phyloP scores from a whole-genome alignment of 306 rosid genomes.

The Cucurbita pepo region DNA sequence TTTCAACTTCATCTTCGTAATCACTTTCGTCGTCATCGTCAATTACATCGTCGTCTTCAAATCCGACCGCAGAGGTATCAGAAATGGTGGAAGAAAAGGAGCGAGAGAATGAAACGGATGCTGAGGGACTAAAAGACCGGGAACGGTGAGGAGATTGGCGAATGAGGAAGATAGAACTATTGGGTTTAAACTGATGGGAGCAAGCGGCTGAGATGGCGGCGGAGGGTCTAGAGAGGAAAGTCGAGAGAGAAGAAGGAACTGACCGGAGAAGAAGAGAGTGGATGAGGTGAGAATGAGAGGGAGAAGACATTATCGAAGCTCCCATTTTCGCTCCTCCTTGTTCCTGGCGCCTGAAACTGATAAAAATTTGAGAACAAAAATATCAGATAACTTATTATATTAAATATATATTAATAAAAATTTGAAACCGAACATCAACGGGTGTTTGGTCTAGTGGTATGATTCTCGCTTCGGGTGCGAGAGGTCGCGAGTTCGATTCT shows the following conservation, averaged over 20 bases:
- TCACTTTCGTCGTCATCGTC: constrained; percentile 6
- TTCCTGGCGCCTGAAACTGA: background rate
- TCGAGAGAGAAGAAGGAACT: constrained; percentile 11
- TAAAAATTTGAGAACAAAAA: background rate
- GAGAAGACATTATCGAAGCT: constrained; percentile 18
- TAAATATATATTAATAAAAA: background rate
- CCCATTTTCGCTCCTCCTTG: constrained; percentile 24
- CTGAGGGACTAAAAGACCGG: background rate
- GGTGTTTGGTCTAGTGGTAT: constrained; percentile 9
- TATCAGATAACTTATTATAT: background rate
- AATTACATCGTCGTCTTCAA: background rate
- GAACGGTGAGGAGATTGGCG: background rate
- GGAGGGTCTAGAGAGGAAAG: constrained; percentile 28
- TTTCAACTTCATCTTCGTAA: constrained; percentile 8
- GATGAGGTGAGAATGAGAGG: constrained; percentile 15
- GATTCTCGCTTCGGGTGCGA: constrained; percentile 10
- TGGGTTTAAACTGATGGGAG: background rate
- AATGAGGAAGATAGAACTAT: background rate
- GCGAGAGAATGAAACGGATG: constrained; percentile 11
- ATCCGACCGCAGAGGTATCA: background rate
- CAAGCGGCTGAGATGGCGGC: constrained; percentile 1
- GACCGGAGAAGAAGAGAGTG: constrained; percentile 24
- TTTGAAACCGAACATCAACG: background rate
- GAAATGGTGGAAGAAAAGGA: constrained; percentile 16
- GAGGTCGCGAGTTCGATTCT: constrained; percentile 53